Percentiles rank a stretch among this genome's conserved stretches.
Conservation (phyloP, 179 eudicot species). For the Vitellaria paradoxa region DNA sequence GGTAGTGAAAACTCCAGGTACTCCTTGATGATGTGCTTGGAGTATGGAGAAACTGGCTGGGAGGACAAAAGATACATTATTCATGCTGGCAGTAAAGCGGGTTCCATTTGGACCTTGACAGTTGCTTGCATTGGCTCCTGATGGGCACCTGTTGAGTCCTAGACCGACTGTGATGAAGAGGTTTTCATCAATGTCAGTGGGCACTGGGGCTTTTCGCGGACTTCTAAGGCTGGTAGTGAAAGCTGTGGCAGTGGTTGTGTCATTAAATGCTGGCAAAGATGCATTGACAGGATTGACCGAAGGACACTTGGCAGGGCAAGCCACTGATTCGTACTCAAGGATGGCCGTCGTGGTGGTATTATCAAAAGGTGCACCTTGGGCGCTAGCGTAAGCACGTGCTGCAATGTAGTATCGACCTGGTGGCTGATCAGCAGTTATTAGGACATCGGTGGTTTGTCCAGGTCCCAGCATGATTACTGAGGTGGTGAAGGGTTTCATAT, state of each 20-base stretch:
- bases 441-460: constrained; percentile 88
- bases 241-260: constrained; percentile 60
- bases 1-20: constrained; percentile 70
- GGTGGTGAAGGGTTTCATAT: constrained; percentile 75
- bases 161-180: constrained; percentile 67
- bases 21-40: constrained; percentile 59
- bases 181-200: constrained; percentile 51
- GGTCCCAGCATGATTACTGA: constrained; percentile 80
- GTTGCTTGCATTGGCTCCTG: constrained; percentile 29
- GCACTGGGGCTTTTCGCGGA: constrained; percentile 45
- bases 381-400: constrained; percentile 70
- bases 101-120: constrained; percentile 90
- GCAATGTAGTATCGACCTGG: constrained; percentile 73
- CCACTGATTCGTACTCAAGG: constrained; percentile 56
- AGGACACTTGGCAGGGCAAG: constrained; percentile 46
- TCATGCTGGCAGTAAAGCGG: constrained; percentile 77
- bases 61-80: constrained; percentile 69
- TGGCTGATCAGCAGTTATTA: constrained; percentile 61
- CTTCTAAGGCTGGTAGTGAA: constrained; percentile 58
- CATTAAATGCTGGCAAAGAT: constrained; percentile 63
- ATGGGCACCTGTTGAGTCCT: constrained; percentile 65
- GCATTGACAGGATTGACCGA: constrained; percentile 38
- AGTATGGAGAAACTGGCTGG: constrained; percentile 73
- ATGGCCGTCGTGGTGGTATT: constrained; percentile 91
- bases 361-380: constrained; percentile 76